Base-by-base conservation (phyloP, 1,139 yeast genomes). In the Taphrina communis region DNA sequence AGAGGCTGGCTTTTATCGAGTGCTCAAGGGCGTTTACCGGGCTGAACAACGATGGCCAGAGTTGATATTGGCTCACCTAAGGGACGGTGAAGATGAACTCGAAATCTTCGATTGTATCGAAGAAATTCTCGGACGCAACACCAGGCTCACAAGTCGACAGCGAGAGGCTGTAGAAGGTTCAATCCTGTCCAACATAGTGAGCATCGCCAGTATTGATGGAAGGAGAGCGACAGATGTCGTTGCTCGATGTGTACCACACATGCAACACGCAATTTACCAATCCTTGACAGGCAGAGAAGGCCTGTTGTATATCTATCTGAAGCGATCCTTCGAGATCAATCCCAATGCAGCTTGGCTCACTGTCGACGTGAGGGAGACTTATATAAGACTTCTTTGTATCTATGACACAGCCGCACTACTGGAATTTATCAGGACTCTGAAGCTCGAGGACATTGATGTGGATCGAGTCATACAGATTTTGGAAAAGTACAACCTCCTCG, bases 11-110 rank as follows among this genome's bases (percentile, higher is more conserved):
- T 89, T 84, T 75, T 83, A 81, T 73, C 79, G 82, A 63, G 94
- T 88, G 0, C 79, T 92, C 41, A 83, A 87, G 70, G 79, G 82
- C 59, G 75, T 88, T 2, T 90, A 86, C 75, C 79, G 83, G 56
- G 78, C 84, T 0, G 85, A 88, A 70, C 82, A 83, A 8, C 82
- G 80, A 69, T 85, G 81, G 72, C 79, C 85, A 1, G 83, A 86
- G 70, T 83, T 88, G 1, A 74, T 85, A 14, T 78, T 80, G 41
- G 78, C 83, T 2, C 80, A 85, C 78, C 69, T 81, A 12, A 73
- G 72, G 9, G 69, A 70, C 8, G 67, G 71, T 14, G 73, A 67
- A 17, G 68, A 69, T 31, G 73, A 71, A 12, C 66, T 65, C 9
- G 73, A 73, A 35, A 72, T 77, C 44, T 71, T 78, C 56, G 75